phyloP scores from a whole-genome alignment of 2,329 filamentous ascomycete genomes.

The Alternaria metachromatica region DNA sequence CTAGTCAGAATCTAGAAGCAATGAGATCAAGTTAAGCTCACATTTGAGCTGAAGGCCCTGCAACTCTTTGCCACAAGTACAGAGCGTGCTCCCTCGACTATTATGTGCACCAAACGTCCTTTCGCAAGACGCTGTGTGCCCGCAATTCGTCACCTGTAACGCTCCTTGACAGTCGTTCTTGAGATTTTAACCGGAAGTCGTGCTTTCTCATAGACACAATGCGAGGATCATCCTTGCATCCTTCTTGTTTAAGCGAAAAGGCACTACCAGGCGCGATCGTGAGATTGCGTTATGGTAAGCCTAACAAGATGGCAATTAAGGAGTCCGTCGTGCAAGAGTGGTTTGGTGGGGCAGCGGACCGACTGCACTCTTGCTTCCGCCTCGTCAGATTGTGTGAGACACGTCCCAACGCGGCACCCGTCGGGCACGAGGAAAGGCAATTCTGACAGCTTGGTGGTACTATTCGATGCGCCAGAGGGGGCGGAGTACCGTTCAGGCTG shows the following conservation, averaged over 20 bases:
- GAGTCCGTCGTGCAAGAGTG: slow-evolving; percentile 5
- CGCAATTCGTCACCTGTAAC: slow-evolving; percentile 16
- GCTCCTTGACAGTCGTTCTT: slow-evolving; percentile 14
- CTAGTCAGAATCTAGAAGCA: too few species aligned
- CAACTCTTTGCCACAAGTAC: background rate
- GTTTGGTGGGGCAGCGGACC: background rate
- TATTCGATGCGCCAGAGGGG: background rate
- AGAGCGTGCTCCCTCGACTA: background rate
- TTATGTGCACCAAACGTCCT: background rate
- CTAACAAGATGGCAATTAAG: background rate
- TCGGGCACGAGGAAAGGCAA: slow-evolving; percentile 19
- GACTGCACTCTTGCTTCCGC: slow-evolving; percentile 3
- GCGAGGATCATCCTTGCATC: slow-evolving; percentile 5
- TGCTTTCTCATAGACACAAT: slow-evolving; percentile 8
- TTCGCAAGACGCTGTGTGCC: slow-evolving; percentile 5
- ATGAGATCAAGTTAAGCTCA: too few species aligned
- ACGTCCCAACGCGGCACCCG: slow-evolving; percentile 10
- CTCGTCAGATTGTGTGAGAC: slow-evolving; percentile 1
- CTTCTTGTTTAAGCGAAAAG: background rate
- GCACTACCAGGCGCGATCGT: background rate
- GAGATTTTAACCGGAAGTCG: slow-evolving; percentile 6
- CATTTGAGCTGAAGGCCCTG: too few species aligned
- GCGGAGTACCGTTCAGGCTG: background rate
- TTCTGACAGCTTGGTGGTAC: slow-evolving; percentile 39
- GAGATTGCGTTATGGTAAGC: background rate